Conservation (phyloP, 345 rosid genomes). For the Arabidopsis thaliana region DNA sequence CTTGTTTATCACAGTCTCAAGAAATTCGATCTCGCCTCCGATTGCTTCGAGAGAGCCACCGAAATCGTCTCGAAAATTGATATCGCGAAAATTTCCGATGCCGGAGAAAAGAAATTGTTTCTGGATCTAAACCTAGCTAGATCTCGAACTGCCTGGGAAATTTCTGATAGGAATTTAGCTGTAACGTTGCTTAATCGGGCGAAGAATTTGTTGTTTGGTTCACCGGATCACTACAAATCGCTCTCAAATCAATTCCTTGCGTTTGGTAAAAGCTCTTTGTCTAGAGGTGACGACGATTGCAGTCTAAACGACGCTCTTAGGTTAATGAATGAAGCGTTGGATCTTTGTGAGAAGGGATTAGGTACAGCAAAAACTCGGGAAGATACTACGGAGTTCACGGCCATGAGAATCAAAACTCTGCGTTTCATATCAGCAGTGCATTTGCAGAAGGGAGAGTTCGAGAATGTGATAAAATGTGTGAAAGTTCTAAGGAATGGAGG, state of each 20-base stretch:
- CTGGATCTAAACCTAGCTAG: slow-evolving; percentile 84
- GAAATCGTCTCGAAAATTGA: slow-evolving; percentile 73
- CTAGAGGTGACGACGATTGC: slow-evolving; percentile 49
- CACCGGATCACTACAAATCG: slow-evolving; percentile 64
- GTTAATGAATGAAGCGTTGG: slow-evolving; percentile 85
- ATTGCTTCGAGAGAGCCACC: slow-evolving; percentile 86
- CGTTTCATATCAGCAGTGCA: slow-evolving; percentile 92
- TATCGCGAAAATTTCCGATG: slow-evolving; percentile 53
- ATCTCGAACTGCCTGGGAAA: slow-evolving; percentile 88
- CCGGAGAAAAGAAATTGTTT: slow-evolving; percentile 68
- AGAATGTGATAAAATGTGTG: slow-evolving; percentile 88
- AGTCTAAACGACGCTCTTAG: slow-evolving; percentile 68
- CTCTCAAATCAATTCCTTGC: slow-evolving; percentile 72
- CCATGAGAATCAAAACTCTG: slow-evolving; percentile 63
- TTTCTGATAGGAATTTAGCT: slow-evolving; percentile 73
- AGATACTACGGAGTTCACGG: slow-evolving; percentile 62
- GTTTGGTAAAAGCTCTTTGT: slow-evolving; percentile 64
- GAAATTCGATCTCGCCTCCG: slow-evolving; percentile 74
- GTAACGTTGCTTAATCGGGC: slow-evolving; percentile 73
- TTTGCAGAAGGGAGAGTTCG: slow-evolving; percentile 82
- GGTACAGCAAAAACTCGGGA: slow-evolving; percentile 61
- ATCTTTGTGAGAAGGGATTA: slow-evolving; percentile 78
- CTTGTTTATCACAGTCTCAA: slow-evolving; percentile 65
- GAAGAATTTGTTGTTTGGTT: slow-evolving; percentile 68
- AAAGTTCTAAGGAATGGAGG: slow-evolving; percentile 74